Base-by-base conservation (phyloP, 495 filamentous ascomycete species). In the Venustampulla echinocandica region DNA sequence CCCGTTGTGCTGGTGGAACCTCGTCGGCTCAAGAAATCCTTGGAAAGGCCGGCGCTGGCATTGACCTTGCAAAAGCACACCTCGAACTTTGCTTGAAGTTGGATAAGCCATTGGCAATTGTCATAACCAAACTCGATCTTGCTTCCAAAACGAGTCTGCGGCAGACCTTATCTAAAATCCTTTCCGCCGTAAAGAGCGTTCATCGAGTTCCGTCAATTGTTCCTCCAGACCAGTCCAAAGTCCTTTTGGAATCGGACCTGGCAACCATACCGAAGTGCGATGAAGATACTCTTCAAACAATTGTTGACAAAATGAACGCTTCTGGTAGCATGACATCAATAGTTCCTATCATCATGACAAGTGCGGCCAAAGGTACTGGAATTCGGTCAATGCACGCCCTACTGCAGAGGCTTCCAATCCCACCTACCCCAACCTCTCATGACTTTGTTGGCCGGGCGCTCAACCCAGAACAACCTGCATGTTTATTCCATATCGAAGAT, bases 81-180 rank as follows among this genome's bases (percentile, higher is more conserved):
- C 70, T 98, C n/a, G 79, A 88, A 18, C 73, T 98, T 10, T 95
- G 89, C 61, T 66, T 94, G 15, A 82, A 85, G 43, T 63, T 98
- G 14, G 72, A 77, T 6, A 64, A 89, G 18, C 84, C 88, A 0
- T 63, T 93, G 38, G 69, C 85, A 6, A 75, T 97, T 3, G 75
- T 87, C 6, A 84, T 98, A 38, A 96, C 92, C 0, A 98, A 97
- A 57, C 69, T 90, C 36, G 92, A 98, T 57, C 63, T 95, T 44
- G 89, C 89, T 14, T 85, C 81, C 10, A 86, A 80, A 43, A 57
- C 64, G 1, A 76, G 79, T 18, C 60, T 97, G 15, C 73, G 76
- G 20, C 74, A 71, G 18, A 89, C 77, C 1, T 70, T 98, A 38
- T 71, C 71, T 17, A 83, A 75, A 53, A 63, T 95, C 1, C 69